Percentiles rank a stretch among this genome's conserved stretches.
These are phyloP conservation scores for Venturiaceae sp. DNA, from an alignment of 2,329 filamentous ascomycete species.

Conservation along the genomic window DNA sequence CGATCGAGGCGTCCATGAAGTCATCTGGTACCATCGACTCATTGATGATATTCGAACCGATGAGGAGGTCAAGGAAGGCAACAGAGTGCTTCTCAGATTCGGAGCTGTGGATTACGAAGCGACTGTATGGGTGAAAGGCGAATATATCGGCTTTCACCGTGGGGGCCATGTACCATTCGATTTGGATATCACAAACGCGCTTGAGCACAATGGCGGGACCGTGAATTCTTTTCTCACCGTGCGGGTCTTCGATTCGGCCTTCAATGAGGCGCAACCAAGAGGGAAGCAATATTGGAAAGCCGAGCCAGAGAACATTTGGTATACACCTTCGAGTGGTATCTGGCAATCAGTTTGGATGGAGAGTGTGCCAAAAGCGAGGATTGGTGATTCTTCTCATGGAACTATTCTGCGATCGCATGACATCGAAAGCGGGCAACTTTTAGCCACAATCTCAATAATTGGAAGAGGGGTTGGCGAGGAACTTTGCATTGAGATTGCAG, in stretches of 20 bases:
- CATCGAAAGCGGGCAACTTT: not conserved
- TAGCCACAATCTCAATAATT: not conserved
- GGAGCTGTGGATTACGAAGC: conserved; percentile 55
- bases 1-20: conserved; percentile 53
- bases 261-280: conserved; percentile 53
- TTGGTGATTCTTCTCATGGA: conserved; percentile 20
- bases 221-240: conserved; percentile 35
- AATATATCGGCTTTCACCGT: conserved; percentile 43
- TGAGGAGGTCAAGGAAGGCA: conserved; percentile 29
- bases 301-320: not conserved
- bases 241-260: conserved; percentile 53
- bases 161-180: conserved; percentile 50
- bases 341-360: conserved; percentile 6
- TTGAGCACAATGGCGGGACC: conserved; percentile 4
- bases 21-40: conserved; percentile 54
- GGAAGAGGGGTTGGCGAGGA: not conserved
- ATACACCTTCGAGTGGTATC: conserved; percentile 2
- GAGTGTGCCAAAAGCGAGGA: conserved; percentile 1
- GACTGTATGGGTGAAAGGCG: conserved; percentile 46
- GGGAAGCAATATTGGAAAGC: conserved; percentile 60
- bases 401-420: not conserved
- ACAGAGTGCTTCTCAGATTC: conserved; percentile 41
- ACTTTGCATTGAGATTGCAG: not conserved
- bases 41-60: conserved; percentile 40
- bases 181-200: conserved; percentile 45